Base-by-base conservation (phyloP, 768 basidiomycete genomes). In the Lentinula edodes region DNA sequence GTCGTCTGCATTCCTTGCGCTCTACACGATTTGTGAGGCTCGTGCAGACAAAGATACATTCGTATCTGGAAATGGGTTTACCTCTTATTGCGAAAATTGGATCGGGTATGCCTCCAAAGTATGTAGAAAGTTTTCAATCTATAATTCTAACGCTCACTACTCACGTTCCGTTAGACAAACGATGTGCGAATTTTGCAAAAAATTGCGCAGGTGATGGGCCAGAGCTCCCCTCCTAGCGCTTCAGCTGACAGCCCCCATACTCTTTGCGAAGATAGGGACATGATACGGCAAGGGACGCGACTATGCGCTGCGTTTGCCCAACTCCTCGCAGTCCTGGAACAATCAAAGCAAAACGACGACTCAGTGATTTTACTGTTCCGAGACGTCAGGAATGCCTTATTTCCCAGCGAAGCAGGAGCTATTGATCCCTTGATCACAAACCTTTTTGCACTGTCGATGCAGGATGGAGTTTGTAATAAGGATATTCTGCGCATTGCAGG, bases 21-120 rank as follows among this genome's bases (percentile, higher is more conserved):
- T 89, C 1, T 70, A 85, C n/a, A 65, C 62, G 3, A 64, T 73
- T 46, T 78, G 78, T 0, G 76, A 80, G 65, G 64, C 68, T 16
- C 69, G 76, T 63, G 57, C 61, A 35, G 80, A 76, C 64, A 64
- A 55, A n/a, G 68, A 61, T 1, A 63, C 38, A 0, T 87, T 88
- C 63, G 64, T 83, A 60, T 70, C 71, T 15, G 84, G 84, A 2
- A 78, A 73, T 52, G 76, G 79, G 0, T 93, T 89, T 66, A 63
- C 83, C 13, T 75, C 76, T 7, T 83, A 89, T 69, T 91, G 89
- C 68, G 89, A 92, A 64, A 84, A 83, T 58, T 91, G 91, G 85
- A 79, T 84, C 65, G 75, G 73, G 18, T 82, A 91, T 64, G 89
- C 90, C 0, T 83, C 82, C 66, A 78, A 78, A 75, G 91, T 88